Conservation (phyloP, 163 green algal genomes). For the Prototheca wickerhamii region DNA sequence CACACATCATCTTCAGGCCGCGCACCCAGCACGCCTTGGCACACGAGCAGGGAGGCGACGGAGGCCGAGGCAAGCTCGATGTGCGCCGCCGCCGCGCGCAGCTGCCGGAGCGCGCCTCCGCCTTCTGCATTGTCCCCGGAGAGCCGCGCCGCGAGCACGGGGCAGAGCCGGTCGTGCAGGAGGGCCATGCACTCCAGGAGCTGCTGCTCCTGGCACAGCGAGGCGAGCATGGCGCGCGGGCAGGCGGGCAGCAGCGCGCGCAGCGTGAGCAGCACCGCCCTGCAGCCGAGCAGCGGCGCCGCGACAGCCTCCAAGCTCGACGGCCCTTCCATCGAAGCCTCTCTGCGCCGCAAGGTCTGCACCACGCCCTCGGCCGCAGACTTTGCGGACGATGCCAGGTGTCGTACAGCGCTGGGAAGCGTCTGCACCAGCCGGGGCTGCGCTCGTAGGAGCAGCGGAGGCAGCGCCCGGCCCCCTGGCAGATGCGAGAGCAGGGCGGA, state of each 20-base stretch:
- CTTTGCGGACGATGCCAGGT: no score
- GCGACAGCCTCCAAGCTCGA: not conserved
- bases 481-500: not conserved
- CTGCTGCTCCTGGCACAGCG: conserved; percentile 29
- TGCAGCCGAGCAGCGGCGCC: conserved; percentile 4
- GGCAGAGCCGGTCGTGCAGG: conserved; percentile 48
- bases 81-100: conserved; percentile 12
- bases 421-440: not conserved
- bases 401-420: not conserved
- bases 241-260: conserved; percentile 30
- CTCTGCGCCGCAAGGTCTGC: no score
- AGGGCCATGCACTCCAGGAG: conserved; percentile 31
- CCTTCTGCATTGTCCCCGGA: not conserved
- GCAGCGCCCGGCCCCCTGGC: not conserved
- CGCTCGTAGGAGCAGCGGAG: not conserved
- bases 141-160: conserved; percentile 14
- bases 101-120: conserved; percentile 1
- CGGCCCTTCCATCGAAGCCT: no score
- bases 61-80: conserved; percentile 16
- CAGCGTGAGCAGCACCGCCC: conserved; percentile 30
- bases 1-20: not conserved
- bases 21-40: conserved; percentile 11
- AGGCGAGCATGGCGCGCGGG: conserved; percentile 21
- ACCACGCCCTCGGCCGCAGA: no score
- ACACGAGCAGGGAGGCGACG: conserved; percentile 10